These are phyloP conservation scores for Coemansia asiatica DNA, from an alignment of 192 early-diverging fungal genomes.

Conservation along the genomic window DNA sequence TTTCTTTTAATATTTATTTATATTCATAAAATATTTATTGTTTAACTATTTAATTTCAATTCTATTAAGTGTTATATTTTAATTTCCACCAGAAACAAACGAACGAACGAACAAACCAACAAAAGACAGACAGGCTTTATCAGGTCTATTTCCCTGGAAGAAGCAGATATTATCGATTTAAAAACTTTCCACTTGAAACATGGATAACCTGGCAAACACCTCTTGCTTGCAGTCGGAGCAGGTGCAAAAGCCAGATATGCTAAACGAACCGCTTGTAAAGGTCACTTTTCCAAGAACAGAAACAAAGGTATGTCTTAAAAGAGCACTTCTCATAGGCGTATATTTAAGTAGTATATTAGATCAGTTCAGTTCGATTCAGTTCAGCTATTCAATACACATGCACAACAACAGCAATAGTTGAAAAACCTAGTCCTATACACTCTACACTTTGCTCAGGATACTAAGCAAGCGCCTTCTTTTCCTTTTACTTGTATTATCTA, in stretches of 20 bases:
- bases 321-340: too few species aligned
- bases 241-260: neutral
- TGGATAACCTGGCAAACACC: neutral
- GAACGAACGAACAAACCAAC: too few species aligned
- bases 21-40: too few species aligned
- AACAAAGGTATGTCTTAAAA: constrained; percentile 23
- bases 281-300: constrained; percentile 25
- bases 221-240: neutral
- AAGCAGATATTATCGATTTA: neutral
- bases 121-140: neutral
- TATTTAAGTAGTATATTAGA: neutral
- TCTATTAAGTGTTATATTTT: neutral
- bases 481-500: neutral
- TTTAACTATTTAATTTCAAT: too few species aligned
- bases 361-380: neutral
- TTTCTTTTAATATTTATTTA: too few species aligned
- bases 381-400: neutral
- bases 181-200: neutral
- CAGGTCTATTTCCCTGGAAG: neutral
- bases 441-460: neutral
- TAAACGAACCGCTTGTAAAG: neutral
- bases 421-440: constrained; percentile 18
- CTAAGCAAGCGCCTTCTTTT: neutral
- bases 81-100: too few species aligned
- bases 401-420: neutral